Percentiles rank a stretch among this genome's conserved stretches.
phyloP scores from a whole-genome alignment of 257 asterid genomes.

The Cruciata laevipes region DNA sequence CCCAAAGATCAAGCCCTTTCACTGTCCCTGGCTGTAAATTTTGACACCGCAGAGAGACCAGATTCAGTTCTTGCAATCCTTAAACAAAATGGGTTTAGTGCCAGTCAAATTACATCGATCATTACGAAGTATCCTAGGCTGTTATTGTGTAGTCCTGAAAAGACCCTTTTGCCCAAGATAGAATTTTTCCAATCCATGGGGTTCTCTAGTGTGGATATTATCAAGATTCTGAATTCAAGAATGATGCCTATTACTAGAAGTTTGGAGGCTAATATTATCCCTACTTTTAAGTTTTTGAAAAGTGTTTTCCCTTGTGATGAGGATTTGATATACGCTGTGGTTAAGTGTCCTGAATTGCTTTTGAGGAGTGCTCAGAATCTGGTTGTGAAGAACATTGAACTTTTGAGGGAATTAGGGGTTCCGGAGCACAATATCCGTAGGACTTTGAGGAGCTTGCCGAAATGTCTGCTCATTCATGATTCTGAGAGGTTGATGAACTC shows the following conservation, averaged over 20 bases:
- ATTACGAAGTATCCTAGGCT: constrained; percentile 4
- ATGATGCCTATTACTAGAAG: constrained; percentile 9
- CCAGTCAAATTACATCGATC: constrained; percentile 9
- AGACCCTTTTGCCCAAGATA: constrained; percentile 21
- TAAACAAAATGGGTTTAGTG: neutral
- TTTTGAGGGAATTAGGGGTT: constrained; percentile 19
- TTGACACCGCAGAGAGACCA: constrained; percentile 12
- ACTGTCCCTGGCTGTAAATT: constrained; percentile 9
- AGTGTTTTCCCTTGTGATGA: constrained; percentile 1
- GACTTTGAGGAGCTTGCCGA: constrained; percentile 4
- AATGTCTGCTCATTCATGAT: neutral
- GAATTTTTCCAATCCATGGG: constrained; percentile 25
- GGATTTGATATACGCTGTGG: neutral
- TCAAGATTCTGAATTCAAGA: neutral
- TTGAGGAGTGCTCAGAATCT: neutral
- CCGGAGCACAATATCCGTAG: constrained; percentile 9
- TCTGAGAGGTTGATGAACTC: constrained; percentile 5
- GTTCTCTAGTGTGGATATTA: constrained; percentile 8
- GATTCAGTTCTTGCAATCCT: constrained; percentile 5
- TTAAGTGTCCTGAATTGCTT: neutral
- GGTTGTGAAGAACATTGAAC: constrained; percentile 4
- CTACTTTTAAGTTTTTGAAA: constrained; percentile 13
- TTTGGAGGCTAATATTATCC: constrained; percentile 18
- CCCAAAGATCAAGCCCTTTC: constrained; percentile 17
- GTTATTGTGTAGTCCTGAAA: constrained; percentile 12